Base-by-base conservation (phyloP, 768 basidiomycete species). In the Mycena pura region DNA sequence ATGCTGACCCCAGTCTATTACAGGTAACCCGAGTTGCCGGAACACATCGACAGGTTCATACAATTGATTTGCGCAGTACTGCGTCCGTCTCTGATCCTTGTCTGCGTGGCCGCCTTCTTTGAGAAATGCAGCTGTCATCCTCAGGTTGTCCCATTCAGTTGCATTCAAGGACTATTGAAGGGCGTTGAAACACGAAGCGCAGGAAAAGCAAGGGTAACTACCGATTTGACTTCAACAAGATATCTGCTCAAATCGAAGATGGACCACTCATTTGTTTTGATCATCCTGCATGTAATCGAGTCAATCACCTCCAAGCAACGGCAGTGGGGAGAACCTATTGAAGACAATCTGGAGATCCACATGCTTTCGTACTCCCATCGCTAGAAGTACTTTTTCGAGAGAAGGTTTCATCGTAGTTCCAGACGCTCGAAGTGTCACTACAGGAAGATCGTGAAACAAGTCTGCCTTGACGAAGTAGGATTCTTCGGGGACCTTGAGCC, bases 311-410 rank as follows among this genome's bases (percentile, higher is more conserved):
- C 36, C 19, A 32, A 28, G 25, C 7, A 43, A 10, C 25, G 27
- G 6, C 8, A 32, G 6, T 25, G 6, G 9, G 4, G 10, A 39
- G 2, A 65, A 92, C 89, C 95, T 83, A 53, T 90, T 86, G 70
- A 99, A 99, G n/a, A 99, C 84, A 3, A 97, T 79, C 72, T 98
- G 95, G 2, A 98, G 80, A 60, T 98, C 92, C 7, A 98, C 94
- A 64, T 96, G 95, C 70, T 88, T 93, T 17, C 94, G 85, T 11
- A 98, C 93, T 11, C 95, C 96, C 0, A 98, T 76, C 2, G 82
- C 84, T 27, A 84, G 78, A 6, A 95, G 74, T 3, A 93, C 72
- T 63, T 85, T 89, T 70, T 96, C 94, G 65, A 93, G 70, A 5
- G 79, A 74, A 1, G 88, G 89, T 70, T 91, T 94, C 65, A 95